Evolutionary conservation across 2,329 filamentous ascomycete species (phyloP).

Genomic region (Talaromyces sp.): DNA sequence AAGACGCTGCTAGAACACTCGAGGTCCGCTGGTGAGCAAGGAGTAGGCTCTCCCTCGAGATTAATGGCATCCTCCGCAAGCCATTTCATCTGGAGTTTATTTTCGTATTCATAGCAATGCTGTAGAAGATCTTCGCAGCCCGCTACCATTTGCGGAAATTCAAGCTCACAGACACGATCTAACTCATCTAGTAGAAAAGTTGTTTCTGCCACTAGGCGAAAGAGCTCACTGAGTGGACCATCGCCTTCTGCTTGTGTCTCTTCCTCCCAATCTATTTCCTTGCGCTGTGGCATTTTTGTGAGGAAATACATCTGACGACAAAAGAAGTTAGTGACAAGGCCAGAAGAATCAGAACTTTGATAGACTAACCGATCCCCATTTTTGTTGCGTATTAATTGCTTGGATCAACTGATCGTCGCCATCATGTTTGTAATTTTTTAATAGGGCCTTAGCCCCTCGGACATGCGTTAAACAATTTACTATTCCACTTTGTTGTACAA

Average conservation of each 20-base stretch:
- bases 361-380: neutral
- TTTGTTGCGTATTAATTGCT: slow-evolving; percentile 1
- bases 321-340: neutral
- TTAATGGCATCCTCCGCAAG: neutral
- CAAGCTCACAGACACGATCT: neutral
- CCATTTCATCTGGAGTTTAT: neutral
- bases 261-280: neutral
- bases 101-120: neutral
- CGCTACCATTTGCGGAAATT: neutral
- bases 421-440: neutral
- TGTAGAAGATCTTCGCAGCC: neutral
- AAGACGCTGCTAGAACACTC: neutral
- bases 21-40: neutral
- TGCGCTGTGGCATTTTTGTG: neutral
- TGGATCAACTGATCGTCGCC: neutral
- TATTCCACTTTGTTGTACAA: neutral
- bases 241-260: neutral
- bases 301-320: neutral
- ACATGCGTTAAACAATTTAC: neutral
- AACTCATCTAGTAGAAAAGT: neutral
- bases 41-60: neutral
- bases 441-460: neutral
- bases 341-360: neutral
- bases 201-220: neutral
- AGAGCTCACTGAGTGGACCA: neutral